Conservation (phyloP, 2,329 filamentous ascomycete genomes). For the Ophiostoma triangulosporum region DNA sequence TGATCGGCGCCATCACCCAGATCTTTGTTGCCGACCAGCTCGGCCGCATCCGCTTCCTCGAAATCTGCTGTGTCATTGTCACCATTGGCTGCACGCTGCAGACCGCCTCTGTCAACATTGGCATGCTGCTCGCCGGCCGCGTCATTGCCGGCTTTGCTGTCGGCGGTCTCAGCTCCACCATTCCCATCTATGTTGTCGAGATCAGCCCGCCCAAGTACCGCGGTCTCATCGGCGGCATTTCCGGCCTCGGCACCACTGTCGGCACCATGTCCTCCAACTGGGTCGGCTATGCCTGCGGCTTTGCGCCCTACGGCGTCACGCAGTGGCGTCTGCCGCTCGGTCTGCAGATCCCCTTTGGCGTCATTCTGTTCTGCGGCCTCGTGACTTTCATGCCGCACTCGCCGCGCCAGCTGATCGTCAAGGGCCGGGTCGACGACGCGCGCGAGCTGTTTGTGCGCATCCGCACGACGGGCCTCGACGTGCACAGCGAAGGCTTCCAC, state of each 20-base stretch:
- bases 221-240: constrained; percentile 40
- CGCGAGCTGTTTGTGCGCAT: constrained; percentile 33
- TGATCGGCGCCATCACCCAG: constrained; percentile 38
- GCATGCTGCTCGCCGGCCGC: constrained; percentile 39
- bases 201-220: constrained; percentile 34
- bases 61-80: constrained; percentile 38
- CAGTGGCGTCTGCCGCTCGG: constrained; percentile 43
- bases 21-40: constrained; percentile 39
- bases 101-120: constrained; percentile 39
- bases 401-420: constrained; percentile 36
- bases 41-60: constrained; percentile 40
- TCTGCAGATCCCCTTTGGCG: constrained; percentile 41
- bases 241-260: constrained; percentile 39
- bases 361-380: constrained; percentile 39
- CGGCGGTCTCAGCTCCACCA: constrained; percentile 35
- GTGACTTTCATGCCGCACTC: constrained; percentile 43
- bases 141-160: constrained; percentile 30
- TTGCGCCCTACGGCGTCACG: constrained; percentile 35
- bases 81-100: constrained; percentile 41
- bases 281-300: constrained; percentile 42
- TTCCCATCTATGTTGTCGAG: constrained; percentile 42
- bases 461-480: constrained; percentile 18
- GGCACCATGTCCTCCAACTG: constrained; percentile 44
- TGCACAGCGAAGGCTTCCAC: neutral
- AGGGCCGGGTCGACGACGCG: constrained; percentile 34